Evolutionary conservation across 768 basidiomycete genomes (phyloP).

Genomic region (Phaeotremella fagi): DNA sequence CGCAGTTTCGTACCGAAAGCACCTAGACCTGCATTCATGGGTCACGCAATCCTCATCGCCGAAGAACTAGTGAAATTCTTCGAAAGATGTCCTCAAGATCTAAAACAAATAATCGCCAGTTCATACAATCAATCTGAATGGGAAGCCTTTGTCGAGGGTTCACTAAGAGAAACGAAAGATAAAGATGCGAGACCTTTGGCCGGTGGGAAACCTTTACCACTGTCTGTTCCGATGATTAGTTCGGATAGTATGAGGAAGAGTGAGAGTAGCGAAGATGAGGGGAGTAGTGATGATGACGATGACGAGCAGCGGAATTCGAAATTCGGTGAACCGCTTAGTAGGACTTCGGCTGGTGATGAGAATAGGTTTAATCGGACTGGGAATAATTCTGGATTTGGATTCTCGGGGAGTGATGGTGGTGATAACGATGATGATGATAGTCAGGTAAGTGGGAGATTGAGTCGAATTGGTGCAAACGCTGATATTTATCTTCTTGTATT

Average conservation of each 20-base stretch:
- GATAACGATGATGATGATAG: constrained; percentile 20
- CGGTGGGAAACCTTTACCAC: constrained; percentile 55
- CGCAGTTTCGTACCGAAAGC: constrained; percentile 58
- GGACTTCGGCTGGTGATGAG: constrained; percentile 30
- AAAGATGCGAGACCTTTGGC: constrained; percentile 75
- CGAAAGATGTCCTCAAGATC: constrained; percentile 76
- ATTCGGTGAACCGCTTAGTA: constrained; percentile 38
- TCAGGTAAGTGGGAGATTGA: constrained; percentile 6
- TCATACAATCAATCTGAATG: constrained; percentile 74
- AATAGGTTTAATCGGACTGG: constrained; percentile 21
- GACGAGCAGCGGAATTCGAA: constrained; percentile 16
- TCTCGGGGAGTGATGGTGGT: constrained; percentile 5
- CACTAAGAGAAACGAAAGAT: constrained; percentile 79
- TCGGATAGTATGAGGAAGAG: background rate
- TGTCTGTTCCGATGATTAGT: too few species aligned
- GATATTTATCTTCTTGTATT: background rate
- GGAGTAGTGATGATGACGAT: constrained; percentile 31
- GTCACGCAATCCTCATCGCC: constrained; percentile 87
- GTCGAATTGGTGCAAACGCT: background rate
- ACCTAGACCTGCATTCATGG: constrained; percentile 82
- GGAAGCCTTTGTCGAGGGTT: constrained; percentile 81
- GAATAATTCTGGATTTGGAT: constrained; percentile 3
- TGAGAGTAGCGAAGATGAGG: constrained; percentile 21
- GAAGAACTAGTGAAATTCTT: constrained; percentile 90
- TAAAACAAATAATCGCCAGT: constrained; percentile 60